A percentile compares a stretch with the other conserved stretches of the same genome.
Evolutionary conservation across 2,329 filamentous ascomycete species (phyloP).

Genomic region (Beauveria caledonica): DNA sequence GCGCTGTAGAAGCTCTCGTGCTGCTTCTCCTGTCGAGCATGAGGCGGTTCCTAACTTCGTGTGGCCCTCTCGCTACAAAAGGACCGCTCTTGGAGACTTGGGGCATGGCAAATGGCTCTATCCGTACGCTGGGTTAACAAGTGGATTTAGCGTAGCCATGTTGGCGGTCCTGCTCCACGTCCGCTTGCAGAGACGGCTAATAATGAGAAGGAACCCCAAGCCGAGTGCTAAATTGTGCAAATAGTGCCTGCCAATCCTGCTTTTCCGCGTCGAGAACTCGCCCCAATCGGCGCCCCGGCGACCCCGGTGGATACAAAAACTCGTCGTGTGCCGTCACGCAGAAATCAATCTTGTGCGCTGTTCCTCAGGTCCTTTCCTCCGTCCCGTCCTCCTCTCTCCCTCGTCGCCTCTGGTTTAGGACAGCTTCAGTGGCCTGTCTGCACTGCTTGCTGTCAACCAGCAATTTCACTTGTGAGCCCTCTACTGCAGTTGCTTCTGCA

Average conservation of each 20-base stretch:
- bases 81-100: background rate
- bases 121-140: background rate
- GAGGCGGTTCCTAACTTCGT: background rate
- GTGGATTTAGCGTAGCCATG: slow-evolving; percentile 4
- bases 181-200: background rate
- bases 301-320: slow-evolving; percentile 13
- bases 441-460: slow-evolving; percentile 1
- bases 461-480: slow-evolving; percentile 8
- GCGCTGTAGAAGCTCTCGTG: background rate
- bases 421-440: background rate
- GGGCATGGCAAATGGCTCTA: background rate
- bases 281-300: background rate
- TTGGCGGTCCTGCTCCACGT: slow-evolving; percentile 1
- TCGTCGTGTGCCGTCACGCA: slow-evolving; percentile 6
- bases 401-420: background rate
- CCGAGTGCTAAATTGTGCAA: background rate
- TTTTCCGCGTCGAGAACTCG: background rate
- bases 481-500: background rate
- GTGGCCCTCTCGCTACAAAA: slow-evolving; percentile 5
- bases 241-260: background rate
- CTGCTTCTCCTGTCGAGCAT: too few species aligned
- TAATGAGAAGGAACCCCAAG: background rate
- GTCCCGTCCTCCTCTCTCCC: background rate
- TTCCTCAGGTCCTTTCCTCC: slow-evolving; percentile 7
- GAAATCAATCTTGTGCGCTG: background rate